Percentiles rank a stretch among this genome's conserved stretches.
phyloP scores from a whole-genome alignment of 208 protist genomes.

The Novymonas esmeraldas region DNA sequence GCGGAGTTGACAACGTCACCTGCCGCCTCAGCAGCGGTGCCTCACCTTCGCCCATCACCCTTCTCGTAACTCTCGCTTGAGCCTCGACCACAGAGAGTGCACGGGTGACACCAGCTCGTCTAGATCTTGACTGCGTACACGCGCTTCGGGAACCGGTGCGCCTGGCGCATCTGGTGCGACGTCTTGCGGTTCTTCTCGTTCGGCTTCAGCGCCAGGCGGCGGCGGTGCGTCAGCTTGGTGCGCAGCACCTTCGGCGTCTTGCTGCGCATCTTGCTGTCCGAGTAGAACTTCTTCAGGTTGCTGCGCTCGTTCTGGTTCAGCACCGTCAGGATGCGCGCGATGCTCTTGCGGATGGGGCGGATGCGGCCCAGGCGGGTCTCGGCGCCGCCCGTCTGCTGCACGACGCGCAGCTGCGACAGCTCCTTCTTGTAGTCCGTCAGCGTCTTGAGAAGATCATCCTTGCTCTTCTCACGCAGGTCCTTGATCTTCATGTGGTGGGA shows the following conservation, averaged over 20 bases:
- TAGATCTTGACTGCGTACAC: conserved; percentile 92
- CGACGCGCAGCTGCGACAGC: conserved; percentile 96
- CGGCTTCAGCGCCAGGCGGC: conserved; percentile 84
- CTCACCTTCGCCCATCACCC: too few species aligned
- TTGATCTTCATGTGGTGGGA: conserved; percentile 88
- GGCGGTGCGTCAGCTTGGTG: conserved; percentile 87
- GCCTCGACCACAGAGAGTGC: too few species aligned
- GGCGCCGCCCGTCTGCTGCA: conserved; percentile 93
- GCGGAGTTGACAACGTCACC: background rate
- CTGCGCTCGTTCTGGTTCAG: conserved; percentile 96
- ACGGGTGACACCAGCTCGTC: background rate
- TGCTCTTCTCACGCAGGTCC: conserved; percentile 94
- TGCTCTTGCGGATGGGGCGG: conserved; percentile 96
- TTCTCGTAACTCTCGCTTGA: too few species aligned
- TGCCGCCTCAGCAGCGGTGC: background rate
- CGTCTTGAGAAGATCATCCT: conserved; percentile 97
- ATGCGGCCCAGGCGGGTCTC: conserved; percentile 95
- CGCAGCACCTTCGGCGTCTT: conserved; percentile 83
- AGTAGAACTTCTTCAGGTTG: conserved; percentile 95
- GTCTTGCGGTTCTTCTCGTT: conserved; percentile 93
- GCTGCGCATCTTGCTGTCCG: conserved; percentile 86
- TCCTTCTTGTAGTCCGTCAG: conserved; percentile 97
- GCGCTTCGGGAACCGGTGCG: conserved; percentile 82
- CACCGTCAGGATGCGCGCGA: conserved; percentile 97
- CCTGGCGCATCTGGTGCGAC: conserved; percentile 72